Evolutionary conservation across 140 eudicot species (phyloP).

Genomic region (Ambrosia hybrid): DNA sequence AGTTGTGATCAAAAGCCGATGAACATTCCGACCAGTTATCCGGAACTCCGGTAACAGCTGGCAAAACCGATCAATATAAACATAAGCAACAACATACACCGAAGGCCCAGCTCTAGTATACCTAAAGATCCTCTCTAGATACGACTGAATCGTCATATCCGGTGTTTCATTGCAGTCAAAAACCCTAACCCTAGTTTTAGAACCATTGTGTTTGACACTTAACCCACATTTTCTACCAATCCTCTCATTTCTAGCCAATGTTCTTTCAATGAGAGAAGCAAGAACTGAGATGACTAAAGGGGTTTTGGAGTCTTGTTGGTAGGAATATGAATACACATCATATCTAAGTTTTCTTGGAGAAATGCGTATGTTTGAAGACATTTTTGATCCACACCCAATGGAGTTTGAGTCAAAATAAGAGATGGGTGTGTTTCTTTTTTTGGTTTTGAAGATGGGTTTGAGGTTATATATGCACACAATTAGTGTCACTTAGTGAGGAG

Average conservation of each 20-base stretch:
- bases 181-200: conserved; percentile 40
- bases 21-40: conserved; percentile 71
- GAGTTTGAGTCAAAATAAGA: conserved; percentile 27
- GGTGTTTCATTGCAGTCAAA: conserved; percentile 78
- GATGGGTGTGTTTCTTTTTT: conserved; percentile 36
- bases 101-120: conserved; percentile 90
- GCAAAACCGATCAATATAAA: conserved; percentile 81
- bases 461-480: conserved; percentile 25
- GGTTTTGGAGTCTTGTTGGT: conserved; percentile 56
- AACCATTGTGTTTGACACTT: conserved; percentile 24
- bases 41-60: conserved; percentile 60
- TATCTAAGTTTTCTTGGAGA: conserved; percentile 86
- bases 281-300: conserved; percentile 89
- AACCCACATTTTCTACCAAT: conserved; percentile 46
- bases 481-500: conserved; percentile 15
- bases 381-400: conserved; percentile 25
- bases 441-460: conserved; percentile 23
- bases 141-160: conserved; percentile 79
- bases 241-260: conserved; percentile 68
- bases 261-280: conserved; percentile 81
- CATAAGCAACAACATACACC: conserved; percentile 87
- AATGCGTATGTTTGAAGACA: conserved; percentile 53
- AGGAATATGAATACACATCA: conserved; percentile 74
- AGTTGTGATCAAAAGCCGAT: conserved; percentile 83
- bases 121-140: conserved; percentile 80